Base-by-base conservation (phyloP, 371 early-diverging fungal genomes). In the Nematocida major region DNA sequence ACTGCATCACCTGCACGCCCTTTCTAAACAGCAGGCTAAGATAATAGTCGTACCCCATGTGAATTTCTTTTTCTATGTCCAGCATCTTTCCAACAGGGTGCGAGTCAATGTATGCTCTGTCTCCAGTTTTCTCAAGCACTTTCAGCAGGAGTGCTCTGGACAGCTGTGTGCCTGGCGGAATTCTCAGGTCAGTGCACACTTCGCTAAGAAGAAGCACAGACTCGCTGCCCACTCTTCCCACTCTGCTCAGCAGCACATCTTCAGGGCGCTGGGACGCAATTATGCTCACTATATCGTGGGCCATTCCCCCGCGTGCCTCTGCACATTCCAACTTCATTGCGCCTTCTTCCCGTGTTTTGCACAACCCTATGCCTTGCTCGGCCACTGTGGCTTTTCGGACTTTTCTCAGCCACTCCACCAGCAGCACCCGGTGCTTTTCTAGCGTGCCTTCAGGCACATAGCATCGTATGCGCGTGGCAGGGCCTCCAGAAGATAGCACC, bases 51-150 rank as follows among this genome's bases (percentile, higher is more conserved):
- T 73, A 73, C 9, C 24, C n/a, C 36, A 18, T 22, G 11, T 7
- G 18, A 20, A 73, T 18, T 39, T 73, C 76, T 61, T 38, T 49
- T 73, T 62, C 32, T 15, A 73, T 39, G 0, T 59, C n/a, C 3
- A 73, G 3, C 2, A 50, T 28, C 4, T 13, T 5, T 26, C 47
- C 7, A 5, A 63, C 43, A 1, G 15, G 3, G 20, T 59, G 59
- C 13, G n/a, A 20, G 18, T 38, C 30, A 1, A 69, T 30, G 32
- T 43, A 57, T 24, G 28, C 43, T 45, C 20, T 69, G 18, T 69
- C 61, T n/a, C 70, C 70, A 1, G 54, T 63, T 45, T 47, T 36
- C 26, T 61, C 62, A 22, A 69, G 43, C 7, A 45, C 1, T 30
- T 43, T 62, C n/a, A 61, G 22, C 1, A 73, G 0, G 20, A 51